Evolutionary conservation across 331 rosid genomes (phyloP).

Genomic region (Quercus phellos): DNA sequence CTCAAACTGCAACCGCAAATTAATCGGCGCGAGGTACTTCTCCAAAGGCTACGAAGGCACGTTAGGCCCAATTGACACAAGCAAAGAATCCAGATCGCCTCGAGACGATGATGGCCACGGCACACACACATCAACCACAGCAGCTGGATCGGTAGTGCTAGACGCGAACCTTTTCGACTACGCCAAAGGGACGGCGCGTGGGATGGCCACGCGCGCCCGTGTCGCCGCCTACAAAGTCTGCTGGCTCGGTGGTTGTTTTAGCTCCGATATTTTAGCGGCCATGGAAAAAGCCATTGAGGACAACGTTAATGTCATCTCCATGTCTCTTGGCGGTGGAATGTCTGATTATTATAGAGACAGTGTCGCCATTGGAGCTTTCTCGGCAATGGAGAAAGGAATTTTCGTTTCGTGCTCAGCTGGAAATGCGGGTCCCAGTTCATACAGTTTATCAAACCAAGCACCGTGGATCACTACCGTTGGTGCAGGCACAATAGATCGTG

Average conservation of each 20-base stretch:
- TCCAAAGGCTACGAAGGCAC: slow-evolving; percentile 45
- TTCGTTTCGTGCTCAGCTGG: slow-evolving; percentile 66
- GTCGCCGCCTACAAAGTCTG: slow-evolving; percentile 73
- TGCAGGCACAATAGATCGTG: slow-evolving; percentile 88
- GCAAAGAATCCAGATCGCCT: slow-evolving; percentile 50
- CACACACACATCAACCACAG: slow-evolving; percentile 73
- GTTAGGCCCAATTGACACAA: slow-evolving; percentile 32
- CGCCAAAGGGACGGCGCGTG: slow-evolving; percentile 72
- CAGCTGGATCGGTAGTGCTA: slow-evolving; percentile 53
- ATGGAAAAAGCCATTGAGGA: slow-evolving; percentile 71
- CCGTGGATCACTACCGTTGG: slow-evolving; percentile 94
- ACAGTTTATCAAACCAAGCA: slow-evolving; percentile 43
- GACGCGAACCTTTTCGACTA: slow-evolving; percentile 51
- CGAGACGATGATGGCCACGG: slow-evolving; percentile 78
- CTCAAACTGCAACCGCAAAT: slow-evolving; percentile 56
- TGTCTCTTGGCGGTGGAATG: slow-evolving; percentile 58
- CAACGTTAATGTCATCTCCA: slow-evolving; percentile 55
- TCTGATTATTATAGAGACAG: slow-evolving; percentile 41
- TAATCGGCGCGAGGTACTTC: slow-evolving; percentile 70
- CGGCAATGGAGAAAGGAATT: slow-evolving; percentile 79
- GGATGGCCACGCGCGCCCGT: slow-evolving; percentile 68
- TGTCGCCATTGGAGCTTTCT: slow-evolving; percentile 62
- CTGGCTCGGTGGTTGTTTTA: slow-evolving; percentile 48
- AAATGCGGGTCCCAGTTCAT: slow-evolving; percentile 49
- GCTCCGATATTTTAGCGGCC: slow-evolving; percentile 60